Percentiles rank a stretch among this genome's conserved stretches.
Conservation (phyloP, 1,284 basidiomycete genomes). For the Microbotryomycetes sp. region DNA sequence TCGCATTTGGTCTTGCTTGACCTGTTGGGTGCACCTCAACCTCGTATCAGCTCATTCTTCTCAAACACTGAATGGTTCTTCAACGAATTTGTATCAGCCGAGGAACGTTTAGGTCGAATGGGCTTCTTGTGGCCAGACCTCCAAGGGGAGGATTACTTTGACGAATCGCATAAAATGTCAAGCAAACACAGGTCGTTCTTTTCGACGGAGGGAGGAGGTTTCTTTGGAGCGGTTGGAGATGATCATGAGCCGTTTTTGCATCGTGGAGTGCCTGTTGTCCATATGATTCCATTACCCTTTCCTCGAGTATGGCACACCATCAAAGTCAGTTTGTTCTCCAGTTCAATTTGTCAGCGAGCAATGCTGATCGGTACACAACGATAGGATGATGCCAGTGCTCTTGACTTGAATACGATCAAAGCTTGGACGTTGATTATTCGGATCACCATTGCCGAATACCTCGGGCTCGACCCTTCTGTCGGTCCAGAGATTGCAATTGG, state of each 20-base stretch:
- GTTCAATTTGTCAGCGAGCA: not conserved
- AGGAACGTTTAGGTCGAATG: conserved; percentile 48
- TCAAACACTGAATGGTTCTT: conserved; percentile 88
- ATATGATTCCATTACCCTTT: conserved; percentile 85
- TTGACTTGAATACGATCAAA: conserved; percentile 78
- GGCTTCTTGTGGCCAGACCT: conserved; percentile 31
- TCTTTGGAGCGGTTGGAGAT: conserved; percentile 60
- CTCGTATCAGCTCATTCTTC: conserved; percentile 70
- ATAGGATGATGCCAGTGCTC: conserved; percentile 79
- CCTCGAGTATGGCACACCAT: conserved; percentile 87
- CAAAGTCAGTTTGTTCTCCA: conserved; percentile 48
- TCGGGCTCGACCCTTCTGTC: conserved; percentile 52
- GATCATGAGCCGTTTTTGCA: conserved; percentile 89
- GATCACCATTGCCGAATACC: conserved; percentile 83
- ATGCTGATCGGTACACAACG: not conserved
- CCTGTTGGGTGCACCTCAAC: conserved; percentile 58
- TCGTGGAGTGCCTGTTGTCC: conserved; percentile 78
- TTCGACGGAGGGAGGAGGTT: conserved; percentile 4
- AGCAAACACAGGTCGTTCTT: not conserved
- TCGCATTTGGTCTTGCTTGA: conserved; percentile 87
- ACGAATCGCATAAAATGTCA: not conserved
- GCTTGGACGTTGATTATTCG: conserved; percentile 85
- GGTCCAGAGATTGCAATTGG: not conserved
- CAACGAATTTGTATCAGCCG: conserved; percentile 61
- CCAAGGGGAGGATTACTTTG: conserved; percentile 16